phyloP scores from a whole-genome alignment of 2,329 filamentous ascomycete genomes.

The Aureobasidium zeae region DNA sequence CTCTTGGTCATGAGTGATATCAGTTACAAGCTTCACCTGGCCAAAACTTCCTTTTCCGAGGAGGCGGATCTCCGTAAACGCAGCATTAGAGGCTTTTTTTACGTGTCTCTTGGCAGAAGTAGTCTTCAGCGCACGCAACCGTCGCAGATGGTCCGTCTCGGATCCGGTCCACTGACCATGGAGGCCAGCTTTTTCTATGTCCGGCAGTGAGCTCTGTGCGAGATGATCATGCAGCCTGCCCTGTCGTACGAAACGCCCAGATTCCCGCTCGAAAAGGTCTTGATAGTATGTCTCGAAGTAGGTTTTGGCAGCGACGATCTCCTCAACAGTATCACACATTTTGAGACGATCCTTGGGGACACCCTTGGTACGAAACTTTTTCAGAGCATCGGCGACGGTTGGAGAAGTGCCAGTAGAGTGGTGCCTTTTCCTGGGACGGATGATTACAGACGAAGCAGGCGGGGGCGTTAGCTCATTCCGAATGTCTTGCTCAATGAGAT shows the following conservation, averaged over 20 bases:
- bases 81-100: conserved; percentile 45
- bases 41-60: conserved; percentile 93
- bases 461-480: too few species aligned
- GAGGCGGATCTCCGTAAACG: conserved; percentile 74
- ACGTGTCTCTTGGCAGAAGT: conserved; percentile 43
- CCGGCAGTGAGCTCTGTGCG: conserved; percentile 44
- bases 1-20: conserved; percentile 28
- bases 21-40: conserved; percentile 74
- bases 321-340: conserved; percentile 58
- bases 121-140: conserved; percentile 60
- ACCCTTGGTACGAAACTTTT: conserved; percentile 24
- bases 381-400: conserved; percentile 25
- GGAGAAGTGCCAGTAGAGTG: conserved; percentile 4
- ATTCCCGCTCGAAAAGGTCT: conserved; percentile 49
- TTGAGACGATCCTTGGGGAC: conserved; percentile 14
- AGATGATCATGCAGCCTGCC: conserved; percentile 56
- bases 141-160: conserved; percentile 67
- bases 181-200: conserved; percentile 46
- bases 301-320: conserved; percentile 69
- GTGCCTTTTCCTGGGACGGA: neutral
- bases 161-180: conserved; percentile 53
- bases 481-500: neutral
- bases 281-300: conserved; percentile 81
- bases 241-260: conserved; percentile 52
- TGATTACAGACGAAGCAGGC: neutral